Base-by-base conservation (phyloP, 164 flowering plant genomes). In the Kalanchoe fedtschenkoi region DNA sequence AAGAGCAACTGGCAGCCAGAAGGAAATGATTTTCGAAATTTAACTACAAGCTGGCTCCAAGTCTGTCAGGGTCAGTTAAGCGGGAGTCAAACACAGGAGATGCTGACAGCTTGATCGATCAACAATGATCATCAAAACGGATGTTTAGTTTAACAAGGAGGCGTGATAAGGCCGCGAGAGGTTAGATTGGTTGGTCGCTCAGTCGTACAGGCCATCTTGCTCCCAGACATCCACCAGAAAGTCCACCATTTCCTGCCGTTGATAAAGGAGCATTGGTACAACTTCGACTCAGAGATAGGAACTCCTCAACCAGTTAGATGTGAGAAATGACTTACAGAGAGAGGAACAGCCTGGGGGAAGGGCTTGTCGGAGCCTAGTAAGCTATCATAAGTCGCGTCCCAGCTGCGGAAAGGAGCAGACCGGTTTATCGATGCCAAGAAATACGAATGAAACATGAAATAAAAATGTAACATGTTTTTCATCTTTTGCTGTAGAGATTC, bases 201-300 rank as follows among this genome's bases (percentile, higher is more conserved):
- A 83, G 63, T 76, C 81, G 61, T 81, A 81, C 76, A 81, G 16
- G 2, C 88, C 88, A 44, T 81, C 88, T 46, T 79, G 82, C 69
- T 83, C 88, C 88, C 88, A 83, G 14, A 76, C 42, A 68, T 81
- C 79, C 24, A 81, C 88, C 6, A 83, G 78, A 73, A 83, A 81
- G 65, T 80, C 87, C 32, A 81, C 78, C 87, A 83, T 83, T 74
- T 83, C 87, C 87, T 83, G 82, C 33, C 46, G 58, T 19, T 43
- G 34, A 34, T 19, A 56, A 34, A 5, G 29, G 14, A 29, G 60
- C 33, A 28, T 14, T 17, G 53, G 35, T 33, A 58, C 28, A 3
- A 58, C 1, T 29, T 54, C 38, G 37, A n/a, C 34, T 5, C 13
- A 61, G 30, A 6, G 55, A 14, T 44, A 46, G 19, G 32, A 21